Conservation (phyloP, 2,329 filamentous ascomycete species). For the Aschersonia sp. region DNA sequence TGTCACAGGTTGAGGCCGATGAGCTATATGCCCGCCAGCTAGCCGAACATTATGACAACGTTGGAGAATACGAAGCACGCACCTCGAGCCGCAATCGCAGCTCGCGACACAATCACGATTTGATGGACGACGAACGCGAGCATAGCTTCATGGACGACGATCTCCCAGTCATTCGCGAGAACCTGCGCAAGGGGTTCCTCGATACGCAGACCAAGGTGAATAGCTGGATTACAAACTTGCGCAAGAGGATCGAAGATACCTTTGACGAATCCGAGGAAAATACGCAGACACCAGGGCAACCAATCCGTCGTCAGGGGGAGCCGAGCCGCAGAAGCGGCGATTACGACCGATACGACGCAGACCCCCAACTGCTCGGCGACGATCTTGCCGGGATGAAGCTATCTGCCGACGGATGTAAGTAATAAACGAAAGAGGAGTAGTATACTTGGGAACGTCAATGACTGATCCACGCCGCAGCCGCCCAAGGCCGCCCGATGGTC, state of each 20-base stretch:
- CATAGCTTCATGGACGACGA: slow-evolving; percentile 94
- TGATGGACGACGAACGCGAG: slow-evolving; percentile 48
- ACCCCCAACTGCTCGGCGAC: slow-evolving; percentile 78
- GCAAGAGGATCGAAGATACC: slow-evolving; percentile 87
- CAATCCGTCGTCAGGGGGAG: slow-evolving; percentile 40
- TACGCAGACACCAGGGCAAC: slow-evolving; percentile 14
- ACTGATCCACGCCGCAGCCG: slow-evolving; percentile 9
- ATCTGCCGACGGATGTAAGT: slow-evolving; percentile 46
- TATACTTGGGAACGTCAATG: background rate
- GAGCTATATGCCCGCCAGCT: slow-evolving; percentile 86
- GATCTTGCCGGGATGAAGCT: slow-evolving; percentile 67
- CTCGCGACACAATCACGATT: slow-evolving; percentile 24
- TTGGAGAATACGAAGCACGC: slow-evolving; percentile 41
- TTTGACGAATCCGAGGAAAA: slow-evolving; percentile 52
- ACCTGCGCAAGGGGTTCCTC: slow-evolving; percentile 83
- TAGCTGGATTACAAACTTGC: slow-evolving; percentile 78
- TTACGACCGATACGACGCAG: slow-evolving; percentile 85
- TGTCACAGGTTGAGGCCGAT: slow-evolving; percentile 77
- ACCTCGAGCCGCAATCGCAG: slow-evolving; percentile 29
- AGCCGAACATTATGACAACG: slow-evolving; percentile 73
- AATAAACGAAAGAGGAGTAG: background rate
- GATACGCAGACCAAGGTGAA: slow-evolving; percentile 92
- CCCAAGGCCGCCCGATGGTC: slow-evolving; percentile 22
- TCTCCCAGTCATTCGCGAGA: slow-evolving; percentile 81
- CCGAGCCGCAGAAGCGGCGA: slow-evolving; percentile 63